Base-by-base conservation (phyloP, 2,329 filamentous ascomycete species). In the Epichloe aotearoae region DNA sequence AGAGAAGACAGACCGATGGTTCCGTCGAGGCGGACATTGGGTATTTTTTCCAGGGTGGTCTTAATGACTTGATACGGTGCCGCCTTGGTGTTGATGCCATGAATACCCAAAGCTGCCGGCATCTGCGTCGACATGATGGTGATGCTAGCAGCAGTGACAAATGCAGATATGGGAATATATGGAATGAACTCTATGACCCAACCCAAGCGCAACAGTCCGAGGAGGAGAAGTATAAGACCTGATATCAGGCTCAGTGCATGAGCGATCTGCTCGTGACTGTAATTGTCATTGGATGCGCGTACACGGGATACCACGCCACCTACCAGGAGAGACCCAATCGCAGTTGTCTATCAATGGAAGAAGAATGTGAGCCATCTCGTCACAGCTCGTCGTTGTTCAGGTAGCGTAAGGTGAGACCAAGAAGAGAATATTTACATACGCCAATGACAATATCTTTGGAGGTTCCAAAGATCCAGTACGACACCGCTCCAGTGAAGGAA, bases 391-490 rank as follows among this genome's bases (percentile, higher is more conserved):
- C 26, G 26, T 11, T 30, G 8, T 1, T 30, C 26, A 30, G 26
- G 26, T 4, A 30, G 8, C 4, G 26, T 30, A 30, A 1, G 8
- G 26, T 30, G 26, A 30, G 26, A 30, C 26, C 26, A 30, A 30
- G 26, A 30, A 38, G 12, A 17, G 15, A 17, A 17, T 20, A 15
- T 17, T 10, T 36, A 57, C 69, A 39, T 64, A 73, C 71, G 26
- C 86, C 86, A 52, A 90, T 89, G 10, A 86, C 88, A 62, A 91
- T 89, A 63, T 91, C 86, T 61, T 89, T 90, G 7, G 86, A 90
- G 0, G 86, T 90, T 37, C 84, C 86, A 61, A 90, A 90, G 52
- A 88, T 77, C 85, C 86, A 90, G 68, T 91, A 91, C 49, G 88
- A 73, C 49, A 88, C 68, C 34, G 87, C 84, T 47, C 86, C 86